Percentiles rank a stretch among this genome's conserved stretches.
These are phyloP conservation scores for Mucor indicus DNA, from an alignment of 371 early-diverging fungal genomes.

Conservation along the genomic window DNA sequence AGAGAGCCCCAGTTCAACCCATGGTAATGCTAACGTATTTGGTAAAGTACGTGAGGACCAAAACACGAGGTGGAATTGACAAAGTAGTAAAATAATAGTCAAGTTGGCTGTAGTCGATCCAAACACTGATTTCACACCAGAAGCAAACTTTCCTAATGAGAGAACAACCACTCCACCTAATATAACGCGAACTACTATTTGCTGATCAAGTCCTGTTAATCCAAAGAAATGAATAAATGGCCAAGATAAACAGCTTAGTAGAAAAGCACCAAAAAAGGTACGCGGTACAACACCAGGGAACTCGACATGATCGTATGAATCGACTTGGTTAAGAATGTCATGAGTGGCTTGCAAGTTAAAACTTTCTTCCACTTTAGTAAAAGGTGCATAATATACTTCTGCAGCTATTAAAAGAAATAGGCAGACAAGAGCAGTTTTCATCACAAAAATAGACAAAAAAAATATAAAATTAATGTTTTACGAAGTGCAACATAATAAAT, in stretches of 20 bases:
- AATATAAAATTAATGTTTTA: no score
- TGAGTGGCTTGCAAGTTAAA: constrained; percentile 92
- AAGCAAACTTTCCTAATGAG: constrained; percentile 40
- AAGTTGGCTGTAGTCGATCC: constrained; percentile 53
- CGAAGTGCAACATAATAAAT: no score
- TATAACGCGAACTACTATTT: constrained; percentile 46
- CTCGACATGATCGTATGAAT: constrained; percentile 71
- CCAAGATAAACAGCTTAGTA: constrained; percentile 36
- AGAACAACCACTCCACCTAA: constrained; percentile 52
- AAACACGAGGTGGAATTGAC: constrained; percentile 87
- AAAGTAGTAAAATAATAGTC: constrained; percentile 59
- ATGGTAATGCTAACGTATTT: constrained; percentile 80
- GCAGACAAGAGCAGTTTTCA: constrained; percentile 27
- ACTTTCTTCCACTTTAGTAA: constrained; percentile 94
- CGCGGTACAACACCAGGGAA: constrained; percentile 96
- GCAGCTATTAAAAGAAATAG: constrained; percentile 35
- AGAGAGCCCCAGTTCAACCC: constrained; percentile 46
- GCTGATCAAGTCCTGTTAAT: constrained; percentile 13
- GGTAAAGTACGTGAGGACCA: constrained; percentile 87
- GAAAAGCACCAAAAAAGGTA: constrained; percentile 81
- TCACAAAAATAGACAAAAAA: no score
- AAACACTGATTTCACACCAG: constrained; percentile 48
- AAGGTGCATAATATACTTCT: constrained; percentile 64
- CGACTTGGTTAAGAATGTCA: constrained; percentile 69
- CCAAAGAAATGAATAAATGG: constrained; percentile 3